A percentile compares a stretch with the other conserved stretches of the same genome.
Evolutionary conservation across 164 flowering plant genomes (phyloP).

Genomic region (Magnolia officinalis): DNA sequence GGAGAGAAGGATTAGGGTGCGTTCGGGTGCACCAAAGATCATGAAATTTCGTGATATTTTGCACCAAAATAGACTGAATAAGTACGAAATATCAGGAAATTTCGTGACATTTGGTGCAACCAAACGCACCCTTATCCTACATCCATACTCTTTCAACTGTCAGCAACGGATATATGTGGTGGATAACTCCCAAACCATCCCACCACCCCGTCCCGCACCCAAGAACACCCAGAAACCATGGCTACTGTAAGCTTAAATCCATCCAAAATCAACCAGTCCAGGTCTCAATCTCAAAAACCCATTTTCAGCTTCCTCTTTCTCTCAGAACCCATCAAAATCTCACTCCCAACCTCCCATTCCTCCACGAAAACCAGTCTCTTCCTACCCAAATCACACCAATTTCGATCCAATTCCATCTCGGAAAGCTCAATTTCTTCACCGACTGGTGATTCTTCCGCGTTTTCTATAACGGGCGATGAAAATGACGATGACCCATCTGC

Average conservation of each 20-base stretch:
- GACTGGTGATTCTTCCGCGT: slow-evolving; percentile 25
- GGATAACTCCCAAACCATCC: slow-evolving; percentile 13
- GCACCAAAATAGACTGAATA: not conserved
- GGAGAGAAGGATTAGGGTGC: not conserved
- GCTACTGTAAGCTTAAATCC: slow-evolving; percentile 64
- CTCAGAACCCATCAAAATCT: slow-evolving; percentile 33
- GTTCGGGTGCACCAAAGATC: too few species aligned
- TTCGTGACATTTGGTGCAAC: too few species aligned
- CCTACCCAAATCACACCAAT: slow-evolving; percentile 19
- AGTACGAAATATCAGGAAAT: too few species aligned
- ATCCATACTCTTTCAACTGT: not conserved
- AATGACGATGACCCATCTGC: slow-evolving; percentile 67
- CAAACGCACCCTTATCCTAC: not conserved
- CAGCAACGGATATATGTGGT: slow-evolving; percentile 28
- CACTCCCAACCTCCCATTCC: slow-evolving; percentile 12
- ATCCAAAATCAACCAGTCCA: slow-evolving; percentile 44
- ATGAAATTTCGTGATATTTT: too few species aligned
- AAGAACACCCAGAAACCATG: slow-evolving; percentile 31
- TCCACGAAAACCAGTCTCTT: slow-evolving; percentile 16
- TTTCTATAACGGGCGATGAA: slow-evolving; percentile 20
- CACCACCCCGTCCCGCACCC: not conserved
- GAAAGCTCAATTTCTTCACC: slow-evolving; percentile 57
- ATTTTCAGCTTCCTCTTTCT: slow-evolving; percentile 26
- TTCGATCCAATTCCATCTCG: slow-evolving; percentile 41
- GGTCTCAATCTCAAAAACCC: slow-evolving; percentile 30